Percentiles rank a stretch among this genome's conserved stretches.
phyloP scores from a whole-genome alignment of 2,329 filamentous ascomycete genomes.

The Lecanicillium sp. region DNA sequence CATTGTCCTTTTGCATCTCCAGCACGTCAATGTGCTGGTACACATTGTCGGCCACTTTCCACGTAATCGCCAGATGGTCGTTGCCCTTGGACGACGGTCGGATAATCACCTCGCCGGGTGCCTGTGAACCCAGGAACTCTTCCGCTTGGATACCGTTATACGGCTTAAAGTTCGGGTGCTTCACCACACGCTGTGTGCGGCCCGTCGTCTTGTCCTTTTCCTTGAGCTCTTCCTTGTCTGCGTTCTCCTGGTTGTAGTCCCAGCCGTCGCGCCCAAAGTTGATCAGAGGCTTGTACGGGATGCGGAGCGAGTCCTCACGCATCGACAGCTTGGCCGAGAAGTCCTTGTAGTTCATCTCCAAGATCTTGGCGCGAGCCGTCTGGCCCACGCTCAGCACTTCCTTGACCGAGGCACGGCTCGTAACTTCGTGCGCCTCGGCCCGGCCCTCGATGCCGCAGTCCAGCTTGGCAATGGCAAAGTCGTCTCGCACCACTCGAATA shows the following conservation, averaged over 20 bases:
- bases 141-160: slow-evolving; percentile 92
- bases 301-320: slow-evolving; percentile 70
- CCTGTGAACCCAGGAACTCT: slow-evolving; percentile 82
- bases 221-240: slow-evolving; percentile 73
- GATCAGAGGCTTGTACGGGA: slow-evolving; percentile 59
- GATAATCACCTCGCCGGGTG: slow-evolving; percentile 85
- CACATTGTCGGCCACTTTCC: slow-evolving; percentile 95
- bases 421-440: slow-evolving; percentile 75
- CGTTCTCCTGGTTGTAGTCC: slow-evolving; percentile 75
- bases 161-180: slow-evolving; percentile 90
- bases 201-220: slow-evolving; percentile 82
- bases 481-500: slow-evolving; percentile 80
- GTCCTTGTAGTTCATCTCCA: slow-evolving; percentile 79
- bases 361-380: slow-evolving; percentile 79
- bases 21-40: slow-evolving; percentile 97
- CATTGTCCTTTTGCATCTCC: slow-evolving; percentile 93
- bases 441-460: slow-evolving; percentile 92
- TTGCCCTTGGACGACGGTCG: slow-evolving; percentile 91
- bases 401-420: slow-evolving; percentile 61
- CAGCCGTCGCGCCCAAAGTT: slow-evolving; percentile 75
- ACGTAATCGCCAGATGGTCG: slow-evolving; percentile 92
- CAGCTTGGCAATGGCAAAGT: slow-evolving; percentile 87
- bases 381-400: slow-evolving; percentile 73
- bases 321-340: slow-evolving; percentile 80
- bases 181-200: slow-evolving; percentile 88